Percentiles rank a stretch among this genome's conserved stretches.
These are phyloP conservation scores for Lantana camara DNA, from an alignment of 257 asterid genomes.

Conservation along the genomic window DNA sequence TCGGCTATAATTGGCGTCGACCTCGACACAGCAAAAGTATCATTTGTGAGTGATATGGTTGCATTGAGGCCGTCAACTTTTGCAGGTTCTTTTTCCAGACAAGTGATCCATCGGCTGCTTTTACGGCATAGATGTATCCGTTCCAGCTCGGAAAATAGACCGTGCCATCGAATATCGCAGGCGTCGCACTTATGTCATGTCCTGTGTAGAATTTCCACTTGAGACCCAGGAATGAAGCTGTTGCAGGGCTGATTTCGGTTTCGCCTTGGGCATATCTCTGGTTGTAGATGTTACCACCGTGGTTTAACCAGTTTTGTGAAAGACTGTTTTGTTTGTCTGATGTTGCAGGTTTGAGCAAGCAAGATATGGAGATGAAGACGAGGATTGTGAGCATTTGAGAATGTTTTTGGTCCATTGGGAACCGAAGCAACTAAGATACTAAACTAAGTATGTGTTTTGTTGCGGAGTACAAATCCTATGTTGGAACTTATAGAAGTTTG, in stretches of 20 bases:
- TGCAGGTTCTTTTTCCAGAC: conserved; percentile 45
- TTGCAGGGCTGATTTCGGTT: conserved; percentile 39
- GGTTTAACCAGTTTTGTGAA: conserved; percentile 45
- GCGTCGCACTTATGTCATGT: conserved; percentile 41
- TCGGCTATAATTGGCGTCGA: conserved; percentile 51
- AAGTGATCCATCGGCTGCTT: conserved; percentile 40
- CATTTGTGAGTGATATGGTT: conserved; percentile 18
- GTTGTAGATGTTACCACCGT: conserved; percentile 58
- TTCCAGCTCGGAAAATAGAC: conserved; percentile 60
- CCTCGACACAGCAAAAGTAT: conserved; percentile 32
- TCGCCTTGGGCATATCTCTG: conserved; percentile 40
- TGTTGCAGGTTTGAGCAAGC: conserved; percentile 10
- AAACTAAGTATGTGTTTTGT: neutral
- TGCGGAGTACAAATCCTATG: neutral
- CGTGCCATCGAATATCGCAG: conserved; percentile 36
- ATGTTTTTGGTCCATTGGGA: conserved; percentile 20
- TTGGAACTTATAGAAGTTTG: neutral
- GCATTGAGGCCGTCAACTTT: conserved; percentile 38
- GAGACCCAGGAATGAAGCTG: conserved; percentile 37
- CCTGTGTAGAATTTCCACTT: conserved; percentile 55
- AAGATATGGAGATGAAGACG: conserved; percentile 17
- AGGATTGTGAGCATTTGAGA: neutral
- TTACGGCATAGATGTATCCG: conserved; percentile 51
- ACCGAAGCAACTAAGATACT: neutral
- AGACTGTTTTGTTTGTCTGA: neutral